Percentiles rank a stretch among this genome's conserved stretches.
These are phyloP conservation scores for Flaveria brownii DNA, from an alignment of 129 eudicot genomes.

Conservation along the genomic window DNA sequence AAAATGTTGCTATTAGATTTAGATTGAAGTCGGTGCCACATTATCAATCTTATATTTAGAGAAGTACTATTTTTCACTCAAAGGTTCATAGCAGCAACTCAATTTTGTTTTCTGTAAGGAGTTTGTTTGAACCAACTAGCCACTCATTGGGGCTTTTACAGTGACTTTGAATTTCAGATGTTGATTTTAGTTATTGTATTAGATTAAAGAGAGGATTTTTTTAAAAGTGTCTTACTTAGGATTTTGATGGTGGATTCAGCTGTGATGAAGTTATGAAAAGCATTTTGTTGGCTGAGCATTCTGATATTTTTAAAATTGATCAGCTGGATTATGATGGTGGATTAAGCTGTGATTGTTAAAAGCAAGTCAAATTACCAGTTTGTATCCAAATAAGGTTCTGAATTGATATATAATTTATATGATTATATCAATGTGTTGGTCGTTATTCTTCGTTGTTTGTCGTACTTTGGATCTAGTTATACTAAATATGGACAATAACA, in stretches of 20 bases:
- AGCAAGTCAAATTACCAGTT: background rate
- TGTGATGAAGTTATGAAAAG: conserved; percentile 9
- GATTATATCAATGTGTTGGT: background rate
- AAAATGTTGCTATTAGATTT: no score
- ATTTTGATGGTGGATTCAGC: conserved; percentile 12
- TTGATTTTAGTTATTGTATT: background rate
- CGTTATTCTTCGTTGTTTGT: background rate
- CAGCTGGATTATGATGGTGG: background rate
- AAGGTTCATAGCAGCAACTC: no score
- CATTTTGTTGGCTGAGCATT: background rate
- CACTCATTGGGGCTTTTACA: no score
- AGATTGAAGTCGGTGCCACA: no score
- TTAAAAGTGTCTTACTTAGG: background rate
- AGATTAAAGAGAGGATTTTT: background rate
- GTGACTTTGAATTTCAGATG: background rate
- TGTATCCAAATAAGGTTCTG: background rate
- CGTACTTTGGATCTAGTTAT: background rate
- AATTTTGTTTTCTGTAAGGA: background rate
- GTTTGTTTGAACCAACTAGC: background rate
- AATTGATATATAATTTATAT: background rate
- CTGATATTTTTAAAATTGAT: background rate
- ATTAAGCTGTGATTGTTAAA: background rate
- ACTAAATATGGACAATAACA: conserved; percentile 6
- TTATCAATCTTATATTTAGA: no score
- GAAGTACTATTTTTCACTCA: no score